Percentiles rank a stretch among this genome's conserved stretches.
Evolutionary conservation across 352 stramenopile genomes (phyloP).

Genomic region (Phytophthora ohioensis): DNA sequence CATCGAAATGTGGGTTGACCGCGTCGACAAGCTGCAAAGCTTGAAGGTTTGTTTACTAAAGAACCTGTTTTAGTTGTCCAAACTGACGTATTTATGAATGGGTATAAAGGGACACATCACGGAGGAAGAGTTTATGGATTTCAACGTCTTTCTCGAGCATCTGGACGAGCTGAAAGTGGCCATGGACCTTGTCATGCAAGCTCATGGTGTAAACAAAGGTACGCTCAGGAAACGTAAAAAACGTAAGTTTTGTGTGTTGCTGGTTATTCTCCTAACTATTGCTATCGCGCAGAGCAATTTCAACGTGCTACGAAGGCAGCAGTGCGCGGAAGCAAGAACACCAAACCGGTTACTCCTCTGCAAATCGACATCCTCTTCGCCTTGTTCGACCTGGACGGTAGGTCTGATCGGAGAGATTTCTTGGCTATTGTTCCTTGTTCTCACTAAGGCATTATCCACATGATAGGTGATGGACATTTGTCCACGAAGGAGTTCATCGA

Average conservation of each 20-base stretch:
- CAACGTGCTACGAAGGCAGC: conserved; percentile 74
- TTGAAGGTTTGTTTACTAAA: conserved; percentile 52
- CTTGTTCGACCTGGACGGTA: conserved; percentile 85
- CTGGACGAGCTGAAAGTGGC: conserved; percentile 88
- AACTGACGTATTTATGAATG: not conserved
- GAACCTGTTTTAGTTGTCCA: not conserved
- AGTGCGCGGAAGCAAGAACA: conserved; percentile 62
- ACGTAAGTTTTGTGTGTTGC: too few relatives aligned
- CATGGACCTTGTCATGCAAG: conserved; percentile 86
- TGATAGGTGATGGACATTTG: conserved; percentile 74
- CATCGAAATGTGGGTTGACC: conserved; percentile 83
- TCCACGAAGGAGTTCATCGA: conserved; percentile 87
- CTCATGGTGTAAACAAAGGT: conserved; percentile 87
- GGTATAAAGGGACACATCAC: conserved; percentile 63
- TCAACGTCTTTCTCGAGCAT: conserved; percentile 83
- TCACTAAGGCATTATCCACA: conserved; percentile 5
- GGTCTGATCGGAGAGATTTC: conserved; percentile 6
- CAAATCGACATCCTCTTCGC: conserved; percentile 90
- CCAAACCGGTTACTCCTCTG: conserved; percentile 71
- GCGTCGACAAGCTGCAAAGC: conserved; percentile 70
- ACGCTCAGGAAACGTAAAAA: conserved; percentile 23
- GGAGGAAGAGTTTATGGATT: conserved; percentile 88
- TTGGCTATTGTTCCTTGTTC: not conserved
- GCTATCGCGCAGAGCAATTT: conserved; percentile 70
- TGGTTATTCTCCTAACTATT: not conserved